phyloP scores from a whole-genome alignment of 805 yeast species.

The Spathaspora girioi region DNA sequence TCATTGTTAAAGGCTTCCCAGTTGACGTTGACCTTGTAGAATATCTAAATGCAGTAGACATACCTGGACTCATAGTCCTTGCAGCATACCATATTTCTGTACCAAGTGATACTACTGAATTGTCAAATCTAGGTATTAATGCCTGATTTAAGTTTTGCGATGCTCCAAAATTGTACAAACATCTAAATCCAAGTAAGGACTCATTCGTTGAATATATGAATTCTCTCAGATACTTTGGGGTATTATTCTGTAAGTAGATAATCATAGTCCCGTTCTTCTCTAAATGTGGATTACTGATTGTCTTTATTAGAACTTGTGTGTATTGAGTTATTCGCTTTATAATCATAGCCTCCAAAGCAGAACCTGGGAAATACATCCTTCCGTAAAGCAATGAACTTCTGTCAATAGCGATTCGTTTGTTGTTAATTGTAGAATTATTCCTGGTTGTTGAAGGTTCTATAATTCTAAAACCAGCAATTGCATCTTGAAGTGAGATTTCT shows the following conservation, averaged over 20 bases:
- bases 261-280: slow-evolving; percentile 57
- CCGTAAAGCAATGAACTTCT: slow-evolving; percentile 66
- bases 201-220: slow-evolving; percentile 81
- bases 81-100: slow-evolving; percentile 89
- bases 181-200: slow-evolving; percentile 74
- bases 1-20: slow-evolving; percentile 85
- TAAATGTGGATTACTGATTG: slow-evolving; percentile 64
- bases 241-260: slow-evolving; percentile 65
- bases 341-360: slow-evolving; percentile 82
- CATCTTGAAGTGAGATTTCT: slow-evolving; percentile 57
- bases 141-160: slow-evolving; percentile 28
- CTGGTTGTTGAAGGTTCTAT: slow-evolving; percentile 41
- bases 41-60: slow-evolving; percentile 81
- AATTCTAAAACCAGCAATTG: slow-evolving; percentile 63
- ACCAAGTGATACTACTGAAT: slow-evolving; percentile 71
- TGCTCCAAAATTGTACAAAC: slow-evolving; percentile 63
- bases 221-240: slow-evolving; percentile 64
- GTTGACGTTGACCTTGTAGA: slow-evolving; percentile 81
- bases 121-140: slow-evolving; percentile 45
- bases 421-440: not conserved
- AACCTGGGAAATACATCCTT: slow-evolving; percentile 82
- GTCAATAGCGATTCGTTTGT: slow-evolving; percentile 1
- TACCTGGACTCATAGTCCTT: slow-evolving; percentile 79
- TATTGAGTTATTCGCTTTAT: slow-evolving; percentile 57
- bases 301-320: slow-evolving; percentile 67